Conservation (phyloP, 2,329 filamentous ascomycete species). For the Dactylellina parvicollis region DNA sequence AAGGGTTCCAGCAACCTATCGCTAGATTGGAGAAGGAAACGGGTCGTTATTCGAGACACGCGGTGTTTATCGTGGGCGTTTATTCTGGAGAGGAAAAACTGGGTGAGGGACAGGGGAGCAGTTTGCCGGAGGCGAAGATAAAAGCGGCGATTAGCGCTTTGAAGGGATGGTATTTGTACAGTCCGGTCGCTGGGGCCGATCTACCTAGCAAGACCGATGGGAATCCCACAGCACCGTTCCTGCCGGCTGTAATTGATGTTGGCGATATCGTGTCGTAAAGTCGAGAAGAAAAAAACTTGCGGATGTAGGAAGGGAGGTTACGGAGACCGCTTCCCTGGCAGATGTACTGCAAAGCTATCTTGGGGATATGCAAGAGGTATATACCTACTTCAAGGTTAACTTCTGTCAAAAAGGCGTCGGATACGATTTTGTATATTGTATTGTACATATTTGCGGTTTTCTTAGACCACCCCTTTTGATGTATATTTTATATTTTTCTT, state of each 20-base stretch:
- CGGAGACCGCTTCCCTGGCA: too few relatives aligned
- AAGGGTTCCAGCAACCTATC: constrained; percentile 87
- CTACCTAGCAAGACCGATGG: constrained; percentile 66
- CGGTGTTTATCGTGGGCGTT: constrained; percentile 93
- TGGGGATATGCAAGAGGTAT: neutral
- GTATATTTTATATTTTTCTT: neutral
- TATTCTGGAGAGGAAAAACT: constrained; percentile 91
- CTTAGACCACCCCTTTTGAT: constrained; percentile 16
- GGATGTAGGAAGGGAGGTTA: neutral
- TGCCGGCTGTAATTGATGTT: constrained; percentile 68
- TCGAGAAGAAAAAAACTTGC: constrained; percentile 48
- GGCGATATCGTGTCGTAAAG: constrained; percentile 67
- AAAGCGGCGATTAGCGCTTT: constrained; percentile 85
- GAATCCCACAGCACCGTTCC: constrained; percentile 62
- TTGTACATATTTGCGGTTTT: constrained; percentile 44
- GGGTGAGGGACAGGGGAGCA: constrained; percentile 85
- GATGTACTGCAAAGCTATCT: too few relatives aligned
- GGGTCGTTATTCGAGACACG: constrained; percentile 81
- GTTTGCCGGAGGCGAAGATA: constrained; percentile 78
- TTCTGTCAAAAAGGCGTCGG: neutral
- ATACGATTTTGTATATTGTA: constrained; percentile 41
- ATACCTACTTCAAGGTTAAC: neutral
- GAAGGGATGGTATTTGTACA: constrained; percentile 97
- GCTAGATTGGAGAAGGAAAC: constrained; percentile 91
- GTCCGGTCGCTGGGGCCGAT: constrained; percentile 67